Base-by-base conservation (phyloP, 768 basidiomycete species). In the Ephemerocybe angulata region DNA sequence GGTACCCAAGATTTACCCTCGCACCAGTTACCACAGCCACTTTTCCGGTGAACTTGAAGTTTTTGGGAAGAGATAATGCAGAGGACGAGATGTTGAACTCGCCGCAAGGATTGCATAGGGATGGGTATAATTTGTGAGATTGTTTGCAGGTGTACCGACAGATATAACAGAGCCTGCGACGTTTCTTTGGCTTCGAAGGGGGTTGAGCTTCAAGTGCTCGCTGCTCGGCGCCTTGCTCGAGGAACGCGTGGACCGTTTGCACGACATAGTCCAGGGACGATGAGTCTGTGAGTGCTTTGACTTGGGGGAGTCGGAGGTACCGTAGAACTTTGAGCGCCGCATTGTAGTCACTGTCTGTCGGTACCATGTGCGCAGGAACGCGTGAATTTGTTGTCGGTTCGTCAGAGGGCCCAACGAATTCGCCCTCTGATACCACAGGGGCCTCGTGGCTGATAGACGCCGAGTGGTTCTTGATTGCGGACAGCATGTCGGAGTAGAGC, bases 11-110 rank as follows among this genome's bases (percentile, higher is more conserved):
- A 53, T 72, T 71, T 27, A 72, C 60, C 17, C 72, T 63, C 3
- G 62, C 70, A 13, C 71, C 70, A n/a, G 72, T 72, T 12, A 72
- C 66, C 6, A 72, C 51, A 1, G 67, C 70, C 0, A 60, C 62
- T 56, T 69, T 71, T 4, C 58, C 59, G 1, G 48, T 33, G 19
- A 72, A 56, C 17, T 60, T 31, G 22, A 72, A 57, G 53, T 63
- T 54, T 12, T 65, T 58, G 22, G 66, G 65, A n/a, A 68, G 60
- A 27, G 64, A 67, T 17, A 68, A 54, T 1, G 56, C 54, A 13
- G 64, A 67, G 7, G 67, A 66, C 5, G 67, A 54, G 48, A 67
- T 58, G 51, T 67, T 69, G 59, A 70, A 69, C 31, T 67, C 58
- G 7, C 67, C 67, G 24, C 68, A 70, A 11, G 66, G 62, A n/a